phyloP scores from a whole-genome alignment of 1,284 basidiomycete species.

The Agroathelia rolfsii region DNA sequence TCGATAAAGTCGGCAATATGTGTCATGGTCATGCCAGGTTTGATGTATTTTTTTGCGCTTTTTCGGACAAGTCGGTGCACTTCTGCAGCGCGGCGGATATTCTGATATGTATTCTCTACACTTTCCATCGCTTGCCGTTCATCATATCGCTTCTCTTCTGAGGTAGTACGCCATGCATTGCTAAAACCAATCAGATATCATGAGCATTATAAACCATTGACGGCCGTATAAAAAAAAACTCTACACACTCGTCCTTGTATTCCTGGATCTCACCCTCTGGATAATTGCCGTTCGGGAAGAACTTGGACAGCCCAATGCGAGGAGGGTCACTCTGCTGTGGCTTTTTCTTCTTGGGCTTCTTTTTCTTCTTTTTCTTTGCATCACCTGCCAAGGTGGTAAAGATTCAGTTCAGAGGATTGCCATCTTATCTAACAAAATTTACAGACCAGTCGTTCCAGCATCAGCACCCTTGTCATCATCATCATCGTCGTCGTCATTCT shows the following conservation, averaged over 20 bases:
- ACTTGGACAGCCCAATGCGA: constrained; percentile 81
- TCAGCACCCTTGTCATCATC: constrained; percentile 20
- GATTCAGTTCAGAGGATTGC: constrained; percentile 7
- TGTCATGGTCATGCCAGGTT: constrained; percentile 91
- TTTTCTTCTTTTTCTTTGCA: constrained; percentile 86
- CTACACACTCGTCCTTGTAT: constrained; percentile 80
- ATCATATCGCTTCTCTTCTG: constrained; percentile 81
- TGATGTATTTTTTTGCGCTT: constrained; percentile 76
- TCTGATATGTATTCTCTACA: constrained; percentile 76
- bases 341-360: constrained; percentile 83
- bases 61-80: constrained; percentile 91
- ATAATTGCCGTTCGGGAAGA: constrained; percentile 81
- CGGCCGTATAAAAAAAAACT: constrained; percentile 6
- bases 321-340: constrained; percentile 85
- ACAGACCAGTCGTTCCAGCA: constrained; percentile 13
- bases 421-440: constrained; percentile 2
- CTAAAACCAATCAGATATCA: constrained; percentile 28
- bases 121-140: constrained; percentile 76
- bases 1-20: constrained; percentile 95
- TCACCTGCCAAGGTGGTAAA: constrained; percentile 16
- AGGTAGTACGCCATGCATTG: constrained; percentile 80
- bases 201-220: constrained; percentile 7
- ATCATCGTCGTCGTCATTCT: constrained; percentile 19
- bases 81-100: constrained; percentile 87
- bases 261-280: constrained; percentile 89